Conservation (phyloP, 1,284 basidiomycete genomes). For the Coriolopsis trogii region DNA sequence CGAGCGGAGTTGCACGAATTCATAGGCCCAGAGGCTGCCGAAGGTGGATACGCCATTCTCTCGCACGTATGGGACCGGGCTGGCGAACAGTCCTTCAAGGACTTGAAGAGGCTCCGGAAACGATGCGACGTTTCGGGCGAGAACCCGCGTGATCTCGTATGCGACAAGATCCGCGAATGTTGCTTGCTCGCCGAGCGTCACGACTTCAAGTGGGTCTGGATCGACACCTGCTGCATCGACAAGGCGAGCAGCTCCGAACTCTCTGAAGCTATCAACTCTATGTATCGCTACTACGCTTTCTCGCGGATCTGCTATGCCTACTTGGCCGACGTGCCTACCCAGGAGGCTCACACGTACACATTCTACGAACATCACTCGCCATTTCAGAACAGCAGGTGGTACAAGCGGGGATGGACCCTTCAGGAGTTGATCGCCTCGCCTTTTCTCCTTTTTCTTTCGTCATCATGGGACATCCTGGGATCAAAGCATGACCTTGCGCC, state of each 20-base stretch:
- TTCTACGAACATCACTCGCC: background rate
- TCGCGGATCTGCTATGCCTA: constrained; percentile 10
- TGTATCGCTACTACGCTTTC: constrained; percentile 6
- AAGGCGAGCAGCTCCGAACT: background rate
- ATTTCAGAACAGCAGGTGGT: constrained; percentile 9
- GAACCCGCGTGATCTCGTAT: background rate
- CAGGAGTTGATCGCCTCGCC: constrained; percentile 10
- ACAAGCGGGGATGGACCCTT: constrained; percentile 12
- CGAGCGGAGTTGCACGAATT: background rate
- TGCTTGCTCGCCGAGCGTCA: background rate
- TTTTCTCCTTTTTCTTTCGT: constrained; percentile 4
- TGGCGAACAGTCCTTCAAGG: background rate
- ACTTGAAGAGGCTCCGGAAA: background rate
- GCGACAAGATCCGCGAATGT: background rate
- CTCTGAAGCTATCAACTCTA: constrained; percentile 14
- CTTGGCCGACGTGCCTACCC: constrained; percentile 6
- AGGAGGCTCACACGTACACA: background rate
- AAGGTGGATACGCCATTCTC: background rate
- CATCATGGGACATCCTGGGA: constrained; percentile 3
- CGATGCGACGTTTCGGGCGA: background rate
- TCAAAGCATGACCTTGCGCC: constrained; percentile 5
- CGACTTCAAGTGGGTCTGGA: constrained; percentile 6
- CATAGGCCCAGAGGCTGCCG: background rate
- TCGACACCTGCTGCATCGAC: constrained; percentile 9
- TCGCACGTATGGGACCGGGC: background rate